Conservation (phyloP, 257 asterid species). For the Plantago major region DNA sequence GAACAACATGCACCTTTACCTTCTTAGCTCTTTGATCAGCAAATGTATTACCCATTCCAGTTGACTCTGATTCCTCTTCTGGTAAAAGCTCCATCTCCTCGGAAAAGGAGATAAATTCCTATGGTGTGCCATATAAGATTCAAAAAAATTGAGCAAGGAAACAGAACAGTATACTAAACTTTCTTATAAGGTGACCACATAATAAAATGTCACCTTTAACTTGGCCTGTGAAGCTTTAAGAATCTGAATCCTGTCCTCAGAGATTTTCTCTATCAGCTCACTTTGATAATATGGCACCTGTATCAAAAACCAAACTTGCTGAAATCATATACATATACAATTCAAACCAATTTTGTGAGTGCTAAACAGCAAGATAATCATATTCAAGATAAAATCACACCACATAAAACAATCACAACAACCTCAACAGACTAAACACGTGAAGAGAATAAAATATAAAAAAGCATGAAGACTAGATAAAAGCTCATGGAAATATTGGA, state of each 20-base stretch:
- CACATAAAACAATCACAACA: too few relatives aligned
- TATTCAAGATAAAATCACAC: too few relatives aligned
- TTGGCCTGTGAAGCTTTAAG: slow-evolving; percentile 70
- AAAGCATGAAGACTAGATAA: too few relatives aligned
- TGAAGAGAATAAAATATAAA: too few relatives aligned
- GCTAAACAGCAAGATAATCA: neutral
- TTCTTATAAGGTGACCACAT: neutral
- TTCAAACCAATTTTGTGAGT: neutral
- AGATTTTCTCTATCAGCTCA: slow-evolving; percentile 66
- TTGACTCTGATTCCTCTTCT: slow-evolving; percentile 59
- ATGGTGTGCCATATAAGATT: slow-evolving; percentile 17
- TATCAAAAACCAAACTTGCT: slow-evolving; percentile 6
- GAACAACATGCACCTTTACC: slow-evolving; percentile 31
- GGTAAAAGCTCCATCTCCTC: slow-evolving; percentile 96
- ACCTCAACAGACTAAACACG: too few relatives aligned
- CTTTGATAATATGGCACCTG: slow-evolving; percentile 88
- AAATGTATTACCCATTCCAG: slow-evolving; percentile 35
- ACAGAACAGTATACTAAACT: neutral
- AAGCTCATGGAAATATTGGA: too few relatives aligned
- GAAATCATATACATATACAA: neutral
- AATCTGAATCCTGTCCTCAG: slow-evolving; percentile 63
- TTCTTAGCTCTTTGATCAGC: slow-evolving; percentile 82
- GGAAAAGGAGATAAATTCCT: slow-evolving; percentile 87
- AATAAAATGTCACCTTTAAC: slow-evolving; percentile 57
- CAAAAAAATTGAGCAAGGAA: slow-evolving; percentile 6